Evolutionary conservation across 768 basidiomycete species (phyloP).

Genomic region (Sporobolomyces pararoseus): DNA sequence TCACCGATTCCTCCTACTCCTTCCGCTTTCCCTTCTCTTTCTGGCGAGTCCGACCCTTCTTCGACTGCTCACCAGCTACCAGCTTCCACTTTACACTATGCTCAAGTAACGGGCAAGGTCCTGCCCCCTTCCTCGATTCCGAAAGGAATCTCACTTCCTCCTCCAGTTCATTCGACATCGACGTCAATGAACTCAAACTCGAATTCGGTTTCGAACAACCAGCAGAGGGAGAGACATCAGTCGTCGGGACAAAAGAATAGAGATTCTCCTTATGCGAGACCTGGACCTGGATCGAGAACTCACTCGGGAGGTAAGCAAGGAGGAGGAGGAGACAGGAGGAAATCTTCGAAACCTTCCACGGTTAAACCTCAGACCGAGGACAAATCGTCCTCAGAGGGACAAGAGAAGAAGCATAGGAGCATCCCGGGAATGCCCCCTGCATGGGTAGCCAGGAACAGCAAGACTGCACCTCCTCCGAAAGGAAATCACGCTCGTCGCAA

Average conservation of each 20-base stretch:
- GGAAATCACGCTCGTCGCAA: slow-evolving; percentile 5
- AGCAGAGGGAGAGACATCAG: slow-evolving; percentile 8
- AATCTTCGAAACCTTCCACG: neutral
- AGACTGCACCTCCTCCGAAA: slow-evolving; percentile 30
- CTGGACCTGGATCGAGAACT: neutral
- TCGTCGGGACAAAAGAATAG: slow-evolving; percentile 10
- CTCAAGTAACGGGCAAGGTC: slow-evolving; percentile 46
- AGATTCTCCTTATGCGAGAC: slow-evolving; percentile 30
- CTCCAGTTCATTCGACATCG: neutral
- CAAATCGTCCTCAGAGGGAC: neutral
- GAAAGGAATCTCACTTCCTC: slow-evolving; percentile 23
- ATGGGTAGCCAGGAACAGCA: slow-evolving; percentile 48
- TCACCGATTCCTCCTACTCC: slow-evolving; percentile 25
- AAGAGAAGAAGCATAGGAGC: slow-evolving; percentile 41
- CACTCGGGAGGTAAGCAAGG: neutral
- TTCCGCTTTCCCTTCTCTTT: slow-evolving; percentile 30
- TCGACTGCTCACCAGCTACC: slow-evolving; percentile 51
- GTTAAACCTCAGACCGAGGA: neutral
- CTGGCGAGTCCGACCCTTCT: neutral
- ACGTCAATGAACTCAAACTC: neutral
- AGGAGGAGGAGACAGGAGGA: neutral
- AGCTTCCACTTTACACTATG: slow-evolving; percentile 57
- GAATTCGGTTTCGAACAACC: neutral
- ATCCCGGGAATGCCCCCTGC: slow-evolving; percentile 42
- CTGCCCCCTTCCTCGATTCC: slow-evolving; percentile 22